Evolutionary conservation across 2,329 filamentous ascomycete species (phyloP), one percentile per base, ranked within the genome.

Genomic region (Epicoccum sorghinum): DNA sequence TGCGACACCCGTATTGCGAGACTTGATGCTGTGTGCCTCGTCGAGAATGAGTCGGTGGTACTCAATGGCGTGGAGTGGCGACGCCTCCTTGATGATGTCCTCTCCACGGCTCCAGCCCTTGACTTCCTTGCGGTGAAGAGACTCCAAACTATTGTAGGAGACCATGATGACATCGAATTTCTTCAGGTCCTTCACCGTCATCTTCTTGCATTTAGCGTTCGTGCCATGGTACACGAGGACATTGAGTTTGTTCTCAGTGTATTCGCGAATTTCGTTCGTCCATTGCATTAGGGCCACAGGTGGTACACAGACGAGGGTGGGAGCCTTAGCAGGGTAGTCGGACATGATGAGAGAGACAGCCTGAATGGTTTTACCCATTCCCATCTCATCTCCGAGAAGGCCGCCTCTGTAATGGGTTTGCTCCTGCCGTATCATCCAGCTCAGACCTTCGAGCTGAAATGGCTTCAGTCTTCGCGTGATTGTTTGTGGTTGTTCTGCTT

Each of bases 261-360:
- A 88, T 52, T 80, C 78, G 35, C 69, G 67, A 48, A 82, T 82
- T 65, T 82, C 80, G 37, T 77, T 78, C 3, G 77, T 89, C 93
- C 93, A 98, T 71, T 98, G 93, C 89, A 97, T 96, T 44, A 98
- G 78, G 36, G 93, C 93, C 36, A 97, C 93, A 0, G 93, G 93
- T 0, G 93, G 93, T 0, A 96, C 92, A 30, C 97, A 83, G 1
- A 98, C 93, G 4, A 98, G 81, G 0, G 91, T 90, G 1, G 95
- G 93, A 49, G 88, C 79, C 63, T 89, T 89, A 22, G 87, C 89
- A 3, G 93, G 93, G 67, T 90, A 97, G 72, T 98, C 93, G 0
- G 93, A 97, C 95, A 98, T 98, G 75, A 99, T 92, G 39, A 99
- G 83, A 3, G 93, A 97, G 14, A 99, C 95, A 2, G 95, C 93